Percentiles rank a stretch among this genome's conserved stretches.
phyloP scores from a whole-genome alignment of 2,329 filamentous ascomycete genomes.

The Aspergillus hiratsukae region DNA sequence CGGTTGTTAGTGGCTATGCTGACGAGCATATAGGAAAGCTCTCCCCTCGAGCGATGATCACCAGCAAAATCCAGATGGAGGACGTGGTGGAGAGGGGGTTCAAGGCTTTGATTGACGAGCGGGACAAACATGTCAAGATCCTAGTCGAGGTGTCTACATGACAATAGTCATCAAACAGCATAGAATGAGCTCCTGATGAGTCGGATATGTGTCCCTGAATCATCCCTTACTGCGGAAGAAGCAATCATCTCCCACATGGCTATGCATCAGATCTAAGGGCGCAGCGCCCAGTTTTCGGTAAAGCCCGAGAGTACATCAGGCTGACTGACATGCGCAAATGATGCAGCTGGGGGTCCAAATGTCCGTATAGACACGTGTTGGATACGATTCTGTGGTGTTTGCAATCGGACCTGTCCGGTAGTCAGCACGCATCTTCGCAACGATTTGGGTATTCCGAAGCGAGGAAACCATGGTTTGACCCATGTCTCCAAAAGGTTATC shows the following conservation, averaged over 20 bases:
- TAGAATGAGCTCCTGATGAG: neutral
- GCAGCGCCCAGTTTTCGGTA: neutral
- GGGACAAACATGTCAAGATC: conserved; percentile 61
- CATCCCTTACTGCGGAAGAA: neutral
- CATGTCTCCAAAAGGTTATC: neutral
- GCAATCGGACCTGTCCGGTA: neutral
- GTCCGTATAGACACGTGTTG: neutral
- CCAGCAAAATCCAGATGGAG: conserved; percentile 53
- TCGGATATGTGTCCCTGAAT: neutral
- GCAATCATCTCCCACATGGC: neutral
- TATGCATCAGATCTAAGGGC: neutral
- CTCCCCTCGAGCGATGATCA: conserved; percentile 57
- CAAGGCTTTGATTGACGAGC: conserved; percentile 53
- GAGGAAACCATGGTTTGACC: neutral
- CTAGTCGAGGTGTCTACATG: conserved; percentile 41
- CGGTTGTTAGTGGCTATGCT: conserved; percentile 1
- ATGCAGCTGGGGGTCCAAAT: neutral
- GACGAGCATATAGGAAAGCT: conserved; percentile 43
- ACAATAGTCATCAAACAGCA: neutral
- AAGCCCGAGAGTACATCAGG: neutral
- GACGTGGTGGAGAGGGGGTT: conserved; percentile 56
- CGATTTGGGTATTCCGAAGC: neutral
- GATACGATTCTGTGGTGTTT: neutral
- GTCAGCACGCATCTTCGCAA: neutral
- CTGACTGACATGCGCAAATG: neutral